phyloP scores from a whole-genome alignment of 257 asterid genomes.

The Penstemon barbatus region DNA sequence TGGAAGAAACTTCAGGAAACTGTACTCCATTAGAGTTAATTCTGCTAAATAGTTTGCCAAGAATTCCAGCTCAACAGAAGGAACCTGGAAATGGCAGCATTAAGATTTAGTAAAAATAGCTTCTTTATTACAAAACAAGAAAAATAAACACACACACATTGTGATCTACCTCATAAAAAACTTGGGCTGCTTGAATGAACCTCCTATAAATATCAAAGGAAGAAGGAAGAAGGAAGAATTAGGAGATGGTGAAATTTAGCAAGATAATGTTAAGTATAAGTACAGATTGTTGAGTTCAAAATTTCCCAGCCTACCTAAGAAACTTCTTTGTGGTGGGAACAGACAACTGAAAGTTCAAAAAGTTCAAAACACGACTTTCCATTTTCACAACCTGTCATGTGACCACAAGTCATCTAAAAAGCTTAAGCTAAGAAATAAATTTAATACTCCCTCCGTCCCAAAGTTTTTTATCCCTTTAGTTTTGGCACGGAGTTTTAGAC shows the following conservation, averaged over 20 bases:
- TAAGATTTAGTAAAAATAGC: conserved; percentile 21
- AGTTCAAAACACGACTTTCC: conserved; percentile 75
- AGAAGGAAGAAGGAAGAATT: conserved; percentile 5
- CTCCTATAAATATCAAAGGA: conserved; percentile 59
- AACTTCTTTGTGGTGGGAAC: conserved; percentile 89
- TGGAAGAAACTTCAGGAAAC: conserved; percentile 82
- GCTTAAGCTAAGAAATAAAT: too few species aligned
- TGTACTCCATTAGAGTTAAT: conserved; percentile 73
- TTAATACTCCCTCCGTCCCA: too few species aligned
- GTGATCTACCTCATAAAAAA: conserved; percentile 62
- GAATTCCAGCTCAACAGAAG: conserved; percentile 89
- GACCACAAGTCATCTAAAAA: conserved; percentile 19
- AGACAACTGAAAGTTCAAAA: conserved; percentile 69
- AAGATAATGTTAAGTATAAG: conserved; percentile 1
- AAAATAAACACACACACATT: conserved; percentile 17
- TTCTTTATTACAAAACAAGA: conserved; percentile 24
- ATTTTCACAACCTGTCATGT: conserved; percentile 70
- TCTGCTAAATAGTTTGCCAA: conserved; percentile 93
- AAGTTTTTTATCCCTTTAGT: too few species aligned
- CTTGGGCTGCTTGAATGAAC: conserved; percentile 96
- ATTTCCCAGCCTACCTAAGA: conserved; percentile 60
- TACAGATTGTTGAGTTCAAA: conserved; percentile 5
- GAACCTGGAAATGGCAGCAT: conserved; percentile 56
- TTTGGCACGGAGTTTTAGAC: too few species aligned
- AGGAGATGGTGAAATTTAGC: conserved; percentile 20